Evolutionary conservation across 163 green algal species (phyloP), one percentile per base, ranked within the genome.

Genomic region (Chlamydomonas reinhardtii): DNA sequence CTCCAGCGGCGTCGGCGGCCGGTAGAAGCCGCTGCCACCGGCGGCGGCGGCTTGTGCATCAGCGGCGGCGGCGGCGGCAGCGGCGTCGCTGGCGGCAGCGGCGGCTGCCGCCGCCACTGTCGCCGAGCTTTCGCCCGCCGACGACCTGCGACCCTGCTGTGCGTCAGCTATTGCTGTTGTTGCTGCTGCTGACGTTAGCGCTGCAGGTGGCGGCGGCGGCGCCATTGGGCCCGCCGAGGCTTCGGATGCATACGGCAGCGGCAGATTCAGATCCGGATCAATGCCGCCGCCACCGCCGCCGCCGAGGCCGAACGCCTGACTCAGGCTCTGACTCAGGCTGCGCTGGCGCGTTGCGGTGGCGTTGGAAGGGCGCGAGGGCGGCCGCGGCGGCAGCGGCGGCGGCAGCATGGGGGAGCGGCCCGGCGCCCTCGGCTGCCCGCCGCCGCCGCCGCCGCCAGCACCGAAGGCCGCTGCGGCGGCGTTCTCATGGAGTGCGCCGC

Each of bases 1-100:
- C 35, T 73, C 56, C 56, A 86, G 56, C 48, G 52, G 70, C 34
- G 69, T 20, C 27, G 80, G 52, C 54, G 69, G 66, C 66, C 48
- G 52, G 29, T 77, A 85, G 6, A 29, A 34, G 4, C 69, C 69
- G 12, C 27, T 35, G 17, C 16, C 17, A 8, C n/a, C 54, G n/a
- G 1, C 39, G 39, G 8, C n/a, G 22, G 56, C 74, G 54, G 17
- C 54, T 15, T 12, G 52, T 31, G 2, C 66, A 19, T 19, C 48
- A 48, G 29, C 66, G 11, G 16, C 52, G 52, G 4, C 29, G 1
- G 5, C 52, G 31, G 16, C 29, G 1, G 2, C 19, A 8, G 8
- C 20, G 27, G 62, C 32, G 0, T 14, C n/a, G 37, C 8, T 8
- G 39, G 5, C 39, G 14, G 17, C 31, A 8, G 8, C 20, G 27